phyloP scores from a whole-genome alignment of 2,329 filamentous ascomycete genomes.

The Colletotrichum magnum region DNA sequence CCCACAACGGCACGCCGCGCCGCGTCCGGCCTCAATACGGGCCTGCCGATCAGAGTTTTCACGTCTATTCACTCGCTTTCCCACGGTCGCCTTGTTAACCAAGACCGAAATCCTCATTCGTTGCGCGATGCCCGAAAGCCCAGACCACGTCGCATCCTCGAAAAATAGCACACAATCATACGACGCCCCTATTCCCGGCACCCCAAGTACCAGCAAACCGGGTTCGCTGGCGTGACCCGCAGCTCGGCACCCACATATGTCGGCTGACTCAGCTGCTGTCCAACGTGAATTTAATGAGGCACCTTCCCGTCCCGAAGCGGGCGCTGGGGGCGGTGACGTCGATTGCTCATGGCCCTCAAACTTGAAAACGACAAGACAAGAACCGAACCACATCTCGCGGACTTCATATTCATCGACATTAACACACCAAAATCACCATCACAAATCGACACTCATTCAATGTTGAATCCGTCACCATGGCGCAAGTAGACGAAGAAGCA shows the following conservation, averaged over 20 bases:
- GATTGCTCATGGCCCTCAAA: background rate
- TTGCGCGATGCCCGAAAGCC: background rate
- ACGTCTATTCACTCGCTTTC: background rate
- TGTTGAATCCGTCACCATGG: constrained; percentile 1
- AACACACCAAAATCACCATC: background rate
- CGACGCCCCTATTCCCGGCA: constrained; percentile 16
- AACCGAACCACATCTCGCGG: background rate
- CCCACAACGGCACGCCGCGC: constrained; percentile 12
- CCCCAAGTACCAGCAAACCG: background rate
- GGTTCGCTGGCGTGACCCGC: constrained; percentile 12
- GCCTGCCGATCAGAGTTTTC: constrained; percentile 5
- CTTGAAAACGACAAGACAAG: too few species aligned
- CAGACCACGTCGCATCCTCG: background rate
- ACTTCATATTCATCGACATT: background rate
- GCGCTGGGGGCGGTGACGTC: constrained; percentile 26
- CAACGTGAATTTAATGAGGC: constrained; percentile 3
- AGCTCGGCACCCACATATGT: background rate
- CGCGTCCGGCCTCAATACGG: constrained; percentile 13
- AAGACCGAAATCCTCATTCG: too few species aligned
- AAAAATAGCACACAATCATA: constrained; percentile 18
- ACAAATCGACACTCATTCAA: background rate
- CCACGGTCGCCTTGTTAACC: too few species aligned
- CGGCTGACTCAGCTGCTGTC: constrained; percentile 27
- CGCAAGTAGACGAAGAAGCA: constrained; percentile 23
- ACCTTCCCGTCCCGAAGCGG: constrained; percentile 8